Conservation (phyloP, 2,329 filamentous ascomycete species). For the Botrytis medusae region DNA sequence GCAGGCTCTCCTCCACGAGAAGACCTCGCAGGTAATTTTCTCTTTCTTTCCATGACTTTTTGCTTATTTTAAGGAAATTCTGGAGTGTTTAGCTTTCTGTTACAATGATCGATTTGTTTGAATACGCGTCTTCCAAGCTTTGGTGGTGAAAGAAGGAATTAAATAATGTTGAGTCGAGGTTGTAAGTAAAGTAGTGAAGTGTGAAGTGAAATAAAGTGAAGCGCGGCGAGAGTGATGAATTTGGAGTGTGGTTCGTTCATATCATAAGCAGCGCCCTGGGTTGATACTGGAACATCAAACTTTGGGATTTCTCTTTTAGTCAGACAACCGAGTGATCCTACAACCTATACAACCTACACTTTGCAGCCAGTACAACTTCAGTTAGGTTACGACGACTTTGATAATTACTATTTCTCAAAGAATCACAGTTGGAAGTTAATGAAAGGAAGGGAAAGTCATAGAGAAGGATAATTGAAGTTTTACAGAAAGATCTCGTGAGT, state of each 20-base stretch:
- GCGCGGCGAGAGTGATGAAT: neutral
- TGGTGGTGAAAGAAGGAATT: neutral
- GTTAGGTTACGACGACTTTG: neutral
- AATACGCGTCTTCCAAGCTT: neutral
- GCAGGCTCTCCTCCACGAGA: slow-evolving; percentile 57
- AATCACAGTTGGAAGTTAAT: neutral
- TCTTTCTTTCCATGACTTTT: slow-evolving; percentile 61
- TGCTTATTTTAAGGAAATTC: slow-evolving; percentile 8
- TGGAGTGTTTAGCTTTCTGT: too few species aligned
- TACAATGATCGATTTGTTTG: neutral
- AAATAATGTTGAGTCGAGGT: neutral
- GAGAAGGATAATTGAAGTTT: neutral
- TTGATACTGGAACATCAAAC: neutral
- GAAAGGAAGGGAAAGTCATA: neutral
- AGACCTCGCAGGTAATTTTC: slow-evolving; percentile 63
- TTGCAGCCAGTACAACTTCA: neutral
- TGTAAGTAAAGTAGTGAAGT: neutral
- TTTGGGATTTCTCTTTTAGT: neutral
- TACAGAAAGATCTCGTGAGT: neutral
- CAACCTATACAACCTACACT: neutral
- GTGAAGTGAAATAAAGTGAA: slow-evolving; percentile 1
- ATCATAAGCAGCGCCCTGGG: neutral
- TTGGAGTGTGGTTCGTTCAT: neutral
- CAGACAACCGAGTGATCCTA: slow-evolving; percentile 1
- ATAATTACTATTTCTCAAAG: neutral